Evolutionary conservation across 495 filamentous ascomycete species (phyloP), one percentile per base, ranked within the genome.

Genomic region (Aspergillus nidulans): DNA sequence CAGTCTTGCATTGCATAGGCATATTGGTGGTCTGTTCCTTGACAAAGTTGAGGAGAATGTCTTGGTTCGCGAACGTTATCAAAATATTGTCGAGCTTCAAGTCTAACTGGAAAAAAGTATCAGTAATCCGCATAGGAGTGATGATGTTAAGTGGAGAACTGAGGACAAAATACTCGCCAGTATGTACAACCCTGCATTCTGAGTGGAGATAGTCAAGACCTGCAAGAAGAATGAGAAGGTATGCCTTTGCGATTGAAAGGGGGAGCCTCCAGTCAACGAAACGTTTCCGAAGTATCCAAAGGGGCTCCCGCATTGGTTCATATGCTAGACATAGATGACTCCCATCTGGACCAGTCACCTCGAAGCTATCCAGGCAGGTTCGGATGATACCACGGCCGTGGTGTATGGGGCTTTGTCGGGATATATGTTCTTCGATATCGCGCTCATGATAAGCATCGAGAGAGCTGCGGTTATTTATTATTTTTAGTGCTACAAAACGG

Each of bases 181-280:
- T 61, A 18, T 65, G 24, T 49, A 69, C 55, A 68, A 71, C 41
- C 57, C 58, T 56, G 52, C 60, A 72, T 21, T 66, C 63, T 10
- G 61, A 57, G 49, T 73, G 68, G 6, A 73, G 62, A 53, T 67
- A 72, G 28, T 75, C 67, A n/a, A 75, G 64, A 12, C 63, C 68
- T 5, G 43, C 23, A 16, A 74, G 60, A 8, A 76, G 47, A 18
- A 66, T 9, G 9, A 30, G 5, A 30, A 73, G 48, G 42, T 72
- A 68, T 9, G 49, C 42, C 47, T 74, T 72, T 10, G 48, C 38
- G 10, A 71, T 16, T 8, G 56, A 39, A 4, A 62, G 46, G 28
- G 63, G 57, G 3, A 66, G 6, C 18, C 21, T 50, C 5, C 30
- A 0, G 28, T 60, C 51, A 36, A 53, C 55, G 25, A 66, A 61